Evolutionary conservation across 176 grass and related monocot genomes (phyloP), one percentile per base, ranked within the genome.

Genomic region (Carex myosuroides): DNA sequence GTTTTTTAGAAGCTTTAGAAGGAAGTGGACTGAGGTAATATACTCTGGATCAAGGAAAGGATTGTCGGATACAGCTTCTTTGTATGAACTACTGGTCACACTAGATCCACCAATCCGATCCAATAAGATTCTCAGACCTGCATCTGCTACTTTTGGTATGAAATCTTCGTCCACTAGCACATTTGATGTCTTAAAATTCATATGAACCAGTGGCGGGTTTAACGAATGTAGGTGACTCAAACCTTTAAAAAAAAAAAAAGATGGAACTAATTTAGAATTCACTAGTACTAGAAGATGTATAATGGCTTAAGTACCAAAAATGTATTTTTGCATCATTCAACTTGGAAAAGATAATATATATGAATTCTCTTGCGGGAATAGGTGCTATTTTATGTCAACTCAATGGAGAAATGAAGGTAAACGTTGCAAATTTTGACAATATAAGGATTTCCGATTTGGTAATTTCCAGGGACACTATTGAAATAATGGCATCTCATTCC

Each of bases 21-120:
- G 70, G 22, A 62, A 60, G 74, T 64, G 41, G 5, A 82, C 37
- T 9, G 50, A 82, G 60, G 24, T 71, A 78, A 30, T 22, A 83
- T 99, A 99, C 93, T 92, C 78, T 17, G 93, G 97, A 88, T 99
- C 97, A 79, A 94, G 55, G 69, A 95, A 99, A 85, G 93, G 85
- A 86, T 99, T 85, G 10, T 89, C 78, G 0, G 52, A 78, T 66
- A 58, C 35, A 71, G 50, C 64, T 26, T 24, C 85, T 87, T 79
- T 88, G 35, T 83, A 90, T 81, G 93, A 85, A 16, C 53, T 63
- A 83, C 81, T 85, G 61, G 86, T 84, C 11, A 37, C 71, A 80
- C 81, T 85, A 58, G 81, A 74, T 48, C 84, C 87, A 78, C 87
- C 88, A 60, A 95, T 71, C 84, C 91, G 90, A 92, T 95, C 87